Base-by-base conservation (phyloP, 2,329 filamentous ascomycete genomes). In the Clarireedia monteithiana region DNA sequence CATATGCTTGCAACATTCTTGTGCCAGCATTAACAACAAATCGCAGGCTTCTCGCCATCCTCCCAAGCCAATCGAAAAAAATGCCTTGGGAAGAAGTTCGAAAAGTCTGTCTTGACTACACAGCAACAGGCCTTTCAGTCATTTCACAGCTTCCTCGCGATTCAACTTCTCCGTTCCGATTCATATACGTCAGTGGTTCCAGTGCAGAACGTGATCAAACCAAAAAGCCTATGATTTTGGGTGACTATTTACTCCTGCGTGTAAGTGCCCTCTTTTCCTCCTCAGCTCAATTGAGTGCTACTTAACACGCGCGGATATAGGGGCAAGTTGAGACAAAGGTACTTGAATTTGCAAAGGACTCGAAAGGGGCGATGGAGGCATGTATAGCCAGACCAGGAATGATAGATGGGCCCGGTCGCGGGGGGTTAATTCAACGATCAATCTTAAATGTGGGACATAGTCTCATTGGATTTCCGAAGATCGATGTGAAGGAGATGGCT, bases 141-240 rank as follows among this genome's bases (percentile, higher is more conserved):
- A 69, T 76, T 2, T 12, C 48, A 1, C 17, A 12, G 34, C 36
- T 50, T n/a, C 63, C 0, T 53, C 44, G 44, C 23, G 24, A 26
- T 15, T 24, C 20, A 9, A 26, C 7, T 12, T 24, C 17, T 26
- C 73, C 76, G 0, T 67, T 79, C 30, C 72, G 72, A 1, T 79
- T 78, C 58, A 53, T 79, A 3, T 79, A 79, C 61, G 70, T 76
- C 58, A 81, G 77, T 58, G 79, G 77, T 3, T 14, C 14, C 12
- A 66, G 63, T 1, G 69, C 70, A 2, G 71, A 74, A 60, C 71
- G 75, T 1, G 78, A 81, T 48, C 74, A 69, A 20, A 70, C 62
- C 14, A 74, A 77, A 64, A 75, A 67, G 50, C 73, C 71, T 1
- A 62, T 57, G 57, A 62, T 72, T 7, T 60, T 72, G 26, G 63